phyloP scores from a whole-genome alignment of 163 green algal species.

The Botryococcus braunii region DNA sequence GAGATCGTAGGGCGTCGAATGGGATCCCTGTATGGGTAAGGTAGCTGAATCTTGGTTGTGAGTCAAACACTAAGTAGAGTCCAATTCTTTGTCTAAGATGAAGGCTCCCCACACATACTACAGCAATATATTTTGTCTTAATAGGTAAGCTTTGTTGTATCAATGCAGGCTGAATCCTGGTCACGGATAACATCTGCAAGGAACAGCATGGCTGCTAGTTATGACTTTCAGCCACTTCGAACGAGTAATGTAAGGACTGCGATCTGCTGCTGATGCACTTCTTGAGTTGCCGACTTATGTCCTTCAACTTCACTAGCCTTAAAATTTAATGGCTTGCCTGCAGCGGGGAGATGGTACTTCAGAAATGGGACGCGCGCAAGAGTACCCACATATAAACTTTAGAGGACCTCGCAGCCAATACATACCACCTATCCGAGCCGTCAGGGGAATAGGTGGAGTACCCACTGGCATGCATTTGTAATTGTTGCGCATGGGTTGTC shows the following conservation, averaged over 20 bases:
- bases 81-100: too few relatives aligned
- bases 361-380: not conserved
- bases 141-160: too few relatives aligned
- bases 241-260: not conserved
- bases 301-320: not conserved
- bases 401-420: not conserved
- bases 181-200: not conserved
- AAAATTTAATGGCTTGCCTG: not conserved
- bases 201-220: not conserved
- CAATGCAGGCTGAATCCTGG: constrained; percentile 9
- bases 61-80: too few relatives aligned
- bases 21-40: too few relatives aligned
- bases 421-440: not conserved
- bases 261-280: not conserved
- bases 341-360: not conserved
- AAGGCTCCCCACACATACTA: too few relatives aligned
- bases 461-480: too few relatives aligned
- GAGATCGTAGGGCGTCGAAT: too few relatives aligned
- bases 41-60: too few relatives aligned
- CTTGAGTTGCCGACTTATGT: not conserved
- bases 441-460: too few relatives aligned
- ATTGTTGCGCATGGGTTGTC: too few relatives aligned
- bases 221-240: constrained; percentile 4
- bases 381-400: not conserved
- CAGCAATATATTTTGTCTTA: too few relatives aligned